These are phyloP conservation scores for Lepidopterella palustris DNA, from an alignment of 495 filamentous ascomycete genomes.

Conservation along the genomic window DNA sequence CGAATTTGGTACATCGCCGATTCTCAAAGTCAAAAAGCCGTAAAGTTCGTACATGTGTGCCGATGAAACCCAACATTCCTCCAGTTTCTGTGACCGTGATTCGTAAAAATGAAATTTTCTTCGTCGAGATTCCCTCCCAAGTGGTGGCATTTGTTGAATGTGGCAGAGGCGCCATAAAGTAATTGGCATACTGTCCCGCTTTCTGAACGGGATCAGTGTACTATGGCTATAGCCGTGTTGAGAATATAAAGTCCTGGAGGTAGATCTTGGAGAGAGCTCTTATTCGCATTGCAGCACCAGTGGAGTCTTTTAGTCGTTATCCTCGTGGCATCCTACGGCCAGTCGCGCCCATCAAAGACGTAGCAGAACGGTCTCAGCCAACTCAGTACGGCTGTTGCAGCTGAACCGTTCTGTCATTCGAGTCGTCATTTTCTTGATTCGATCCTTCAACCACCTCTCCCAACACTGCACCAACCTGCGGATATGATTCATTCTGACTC, in stretches of 20 bases:
- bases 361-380: not conserved
- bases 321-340: not conserved
- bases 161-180: too few species aligned
- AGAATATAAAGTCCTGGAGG: too few species aligned
- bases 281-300: too few species aligned
- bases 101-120: too few species aligned
- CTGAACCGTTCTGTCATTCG: slow-evolving; percentile 13
- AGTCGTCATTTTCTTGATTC: slow-evolving; percentile 23
- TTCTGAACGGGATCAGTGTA: too few species aligned
- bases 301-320: not conserved
- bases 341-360: not conserved
- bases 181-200: too few species aligned
- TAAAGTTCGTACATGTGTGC: not conserved
- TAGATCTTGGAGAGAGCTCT: too few species aligned
- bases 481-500: slow-evolving; percentile 19
- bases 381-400: slow-evolving; percentile 18
- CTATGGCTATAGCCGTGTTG: too few species aligned
- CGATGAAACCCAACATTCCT: not conserved
- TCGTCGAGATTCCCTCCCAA: too few species aligned
- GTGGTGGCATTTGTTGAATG: too few species aligned
- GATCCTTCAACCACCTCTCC: slow-evolving; percentile 26
- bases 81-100: not conserved
- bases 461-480: slow-evolving; percentile 23
- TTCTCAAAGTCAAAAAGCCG: not conserved
- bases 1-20: not conserved